phyloP scores from a whole-genome alignment of 2,329 filamentous ascomycete genomes.

The Claviceps paspali region DNA sequence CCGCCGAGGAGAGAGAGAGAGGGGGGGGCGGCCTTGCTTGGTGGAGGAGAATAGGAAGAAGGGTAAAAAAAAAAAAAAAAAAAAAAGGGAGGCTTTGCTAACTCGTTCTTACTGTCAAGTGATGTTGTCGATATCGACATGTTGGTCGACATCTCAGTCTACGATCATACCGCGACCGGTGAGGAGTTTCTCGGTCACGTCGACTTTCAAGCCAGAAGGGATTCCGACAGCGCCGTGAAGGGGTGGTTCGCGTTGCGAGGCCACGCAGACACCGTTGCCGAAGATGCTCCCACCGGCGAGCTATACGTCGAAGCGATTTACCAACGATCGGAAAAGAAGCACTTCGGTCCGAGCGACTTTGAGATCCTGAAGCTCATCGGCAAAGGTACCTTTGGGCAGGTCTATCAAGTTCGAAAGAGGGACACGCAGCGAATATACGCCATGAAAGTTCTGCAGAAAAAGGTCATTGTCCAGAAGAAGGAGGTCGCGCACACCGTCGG shows the following conservation, averaged over 20 bases:
- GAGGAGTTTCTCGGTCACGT: slow-evolving; percentile 90
- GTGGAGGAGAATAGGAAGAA: no score
- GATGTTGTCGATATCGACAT: slow-evolving; percentile 89
- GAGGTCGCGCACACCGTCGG: slow-evolving; percentile 95
- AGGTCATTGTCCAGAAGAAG: slow-evolving; percentile 99
- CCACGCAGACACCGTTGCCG: slow-evolving; percentile 53
- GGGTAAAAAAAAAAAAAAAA: no score
- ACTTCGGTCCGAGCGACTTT: slow-evolving; percentile 90
- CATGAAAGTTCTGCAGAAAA: slow-evolving; percentile 99
- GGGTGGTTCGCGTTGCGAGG: slow-evolving; percentile 77
- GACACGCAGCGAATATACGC: slow-evolving; percentile 93
- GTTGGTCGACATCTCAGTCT: slow-evolving; percentile 83
- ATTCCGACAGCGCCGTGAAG: slow-evolving; percentile 54
- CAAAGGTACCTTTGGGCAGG: slow-evolving; percentile 95
- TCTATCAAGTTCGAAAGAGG: slow-evolving; percentile 96
- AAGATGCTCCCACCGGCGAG: slow-evolving; percentile 70
- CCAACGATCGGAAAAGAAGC: slow-evolving; percentile 74
- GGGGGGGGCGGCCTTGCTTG: no score
- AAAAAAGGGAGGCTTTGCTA: background rate
- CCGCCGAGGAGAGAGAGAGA: no score
- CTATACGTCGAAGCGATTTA: slow-evolving; percentile 78
- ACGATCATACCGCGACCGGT: slow-evolving; percentile 63
- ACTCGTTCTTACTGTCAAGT: slow-evolving; percentile 30
- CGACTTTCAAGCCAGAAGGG: slow-evolving; percentile 54
- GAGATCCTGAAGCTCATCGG: slow-evolving; percentile 92